phyloP scores from a whole-genome alignment of 2,329 filamentous ascomycete genomes.

The Fusarium algeriense region DNA sequence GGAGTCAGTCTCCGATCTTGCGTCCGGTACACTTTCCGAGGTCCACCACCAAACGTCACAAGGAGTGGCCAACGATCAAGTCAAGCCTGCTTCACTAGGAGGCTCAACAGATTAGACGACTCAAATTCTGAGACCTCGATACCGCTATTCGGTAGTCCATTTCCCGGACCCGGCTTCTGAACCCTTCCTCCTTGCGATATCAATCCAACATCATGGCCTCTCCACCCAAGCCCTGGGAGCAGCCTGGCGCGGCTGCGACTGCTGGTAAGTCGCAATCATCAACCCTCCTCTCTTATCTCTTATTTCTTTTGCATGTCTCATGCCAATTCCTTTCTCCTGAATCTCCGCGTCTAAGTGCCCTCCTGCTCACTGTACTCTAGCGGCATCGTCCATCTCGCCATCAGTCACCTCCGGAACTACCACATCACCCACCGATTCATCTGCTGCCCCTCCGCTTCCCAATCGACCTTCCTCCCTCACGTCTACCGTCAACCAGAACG shows the following conservation, averaged over 20 bases:
- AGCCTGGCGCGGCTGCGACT: constrained; percentile 71
- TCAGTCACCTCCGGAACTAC: constrained; percentile 57
- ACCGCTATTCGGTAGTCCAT: constrained; percentile 19
- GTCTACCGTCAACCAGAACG: constrained; percentile 87
- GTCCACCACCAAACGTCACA: constrained; percentile 40
- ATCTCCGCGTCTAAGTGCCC: constrained; percentile 38
- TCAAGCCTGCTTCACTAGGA: constrained; percentile 15
- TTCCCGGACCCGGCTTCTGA: constrained; percentile 9
- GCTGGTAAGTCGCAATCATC: constrained; percentile 59
- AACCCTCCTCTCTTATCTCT: constrained; percentile 5
- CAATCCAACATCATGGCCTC: constrained; percentile 69
- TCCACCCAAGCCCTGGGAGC: constrained; percentile 98
- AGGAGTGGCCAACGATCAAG: constrained; percentile 24
- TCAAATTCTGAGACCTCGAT: constrained; percentile 21
- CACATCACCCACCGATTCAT: constrained; percentile 52
- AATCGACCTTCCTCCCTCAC: constrained; percentile 83
- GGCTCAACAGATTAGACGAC: constrained; percentile 13
- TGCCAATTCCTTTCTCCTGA: constrained; percentile 3
- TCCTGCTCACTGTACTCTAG: constrained; percentile 41
- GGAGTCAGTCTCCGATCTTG: constrained; percentile 42
- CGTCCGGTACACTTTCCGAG: constrained; percentile 38
- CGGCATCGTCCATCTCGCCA: constrained; percentile 58
- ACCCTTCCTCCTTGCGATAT: constrained; percentile 19
- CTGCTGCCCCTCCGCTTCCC: constrained; percentile 77
- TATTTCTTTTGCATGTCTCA: neutral